Evolutionary conservation across 2,329 filamentous ascomycete genomes (phyloP).

Genomic region (Penicillium crustosum): DNA sequence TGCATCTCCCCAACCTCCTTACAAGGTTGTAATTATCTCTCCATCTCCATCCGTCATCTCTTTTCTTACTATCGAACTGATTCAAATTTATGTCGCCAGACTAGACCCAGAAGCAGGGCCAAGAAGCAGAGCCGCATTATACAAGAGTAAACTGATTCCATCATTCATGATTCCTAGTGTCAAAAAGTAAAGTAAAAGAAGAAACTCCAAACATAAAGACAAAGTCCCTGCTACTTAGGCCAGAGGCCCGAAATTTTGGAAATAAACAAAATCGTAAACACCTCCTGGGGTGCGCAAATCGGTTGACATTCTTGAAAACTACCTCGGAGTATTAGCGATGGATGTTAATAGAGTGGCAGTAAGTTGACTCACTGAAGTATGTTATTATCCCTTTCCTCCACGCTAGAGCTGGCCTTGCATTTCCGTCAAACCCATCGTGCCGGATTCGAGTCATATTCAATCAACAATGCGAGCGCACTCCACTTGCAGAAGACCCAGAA

Average conservation of each 20-base stretch:
- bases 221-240: conserved; percentile 7
- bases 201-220: conserved; percentile 7
- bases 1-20: background rate
- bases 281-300: conserved; percentile 11
- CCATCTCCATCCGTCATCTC: background rate
- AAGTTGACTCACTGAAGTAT: conserved; percentile 19
- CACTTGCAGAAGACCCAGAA: background rate
- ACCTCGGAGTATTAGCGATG: background rate
- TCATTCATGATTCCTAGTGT: conserved; percentile 23
- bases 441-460: background rate
- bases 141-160: conserved; percentile 11
- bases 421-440: background rate
- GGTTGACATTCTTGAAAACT: conserved; percentile 19
- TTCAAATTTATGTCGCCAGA: background rate
- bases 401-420: conserved; percentile 26
- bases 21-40: background rate
- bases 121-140: background rate
- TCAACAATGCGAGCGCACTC: background rate
- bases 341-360: conserved; percentile 14
- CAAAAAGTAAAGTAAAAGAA: conserved; percentile 11
- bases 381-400: conserved; percentile 40
- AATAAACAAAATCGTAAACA: conserved; percentile 18
- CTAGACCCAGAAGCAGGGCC: background rate
- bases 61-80: too few species aligned
- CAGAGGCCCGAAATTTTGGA: conserved; percentile 10